A percentile compares a stretch with the other conserved stretches of the same genome.
These are phyloP conservation scores for Penicillium italicum DNA, from an alignment of 2,329 filamentous ascomycete species.

Conservation along the genomic window DNA sequence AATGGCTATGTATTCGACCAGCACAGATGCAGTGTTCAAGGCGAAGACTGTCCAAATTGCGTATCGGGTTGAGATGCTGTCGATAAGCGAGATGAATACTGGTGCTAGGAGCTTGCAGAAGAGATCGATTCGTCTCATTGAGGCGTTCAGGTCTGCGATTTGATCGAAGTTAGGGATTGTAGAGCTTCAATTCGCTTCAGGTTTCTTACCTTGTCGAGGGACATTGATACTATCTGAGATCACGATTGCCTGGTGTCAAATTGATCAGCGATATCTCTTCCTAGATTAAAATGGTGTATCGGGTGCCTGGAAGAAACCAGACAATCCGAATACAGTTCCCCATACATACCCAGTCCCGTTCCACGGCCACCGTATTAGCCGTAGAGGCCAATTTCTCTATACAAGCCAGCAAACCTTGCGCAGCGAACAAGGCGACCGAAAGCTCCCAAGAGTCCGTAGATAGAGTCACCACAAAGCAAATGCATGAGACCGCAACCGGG, in stretches of 20 bases:
- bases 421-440: slow-evolving; percentile 28
- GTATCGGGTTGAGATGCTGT: slow-evolving; percentile 42
- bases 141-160: slow-evolving; percentile 46
- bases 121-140: slow-evolving; percentile 57
- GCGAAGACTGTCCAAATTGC: slow-evolving; percentile 48
- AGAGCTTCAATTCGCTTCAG: background rate
- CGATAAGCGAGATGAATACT: slow-evolving; percentile 49
- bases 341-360: slow-evolving; percentile 61
- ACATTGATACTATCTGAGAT: slow-evolving; percentile 34
- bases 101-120: slow-evolving; percentile 56
- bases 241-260: slow-evolving; percentile 27
- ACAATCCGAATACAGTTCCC: background rate
- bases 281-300: background rate
- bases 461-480: slow-evolving; percentile 42
- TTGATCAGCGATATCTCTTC: background rate
- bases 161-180: background rate
- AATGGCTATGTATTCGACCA: slow-evolving; percentile 42
- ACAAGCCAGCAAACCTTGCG: slow-evolving; percentile 57
- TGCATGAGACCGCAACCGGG: slow-evolving; percentile 49
- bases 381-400: slow-evolving; percentile 65
- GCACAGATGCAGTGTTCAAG: slow-evolving; percentile 40
- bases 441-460: slow-evolving; percentile 1
- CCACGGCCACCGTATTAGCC: slow-evolving; percentile 65
- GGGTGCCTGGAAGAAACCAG: background rate
- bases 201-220: slow-evolving; percentile 38